A percentile compares a stretch with the other conserved stretches of the same genome.
phyloP scores from a whole-genome alignment of 768 basidiomycete genomes.

The Lactarius indigo region DNA sequence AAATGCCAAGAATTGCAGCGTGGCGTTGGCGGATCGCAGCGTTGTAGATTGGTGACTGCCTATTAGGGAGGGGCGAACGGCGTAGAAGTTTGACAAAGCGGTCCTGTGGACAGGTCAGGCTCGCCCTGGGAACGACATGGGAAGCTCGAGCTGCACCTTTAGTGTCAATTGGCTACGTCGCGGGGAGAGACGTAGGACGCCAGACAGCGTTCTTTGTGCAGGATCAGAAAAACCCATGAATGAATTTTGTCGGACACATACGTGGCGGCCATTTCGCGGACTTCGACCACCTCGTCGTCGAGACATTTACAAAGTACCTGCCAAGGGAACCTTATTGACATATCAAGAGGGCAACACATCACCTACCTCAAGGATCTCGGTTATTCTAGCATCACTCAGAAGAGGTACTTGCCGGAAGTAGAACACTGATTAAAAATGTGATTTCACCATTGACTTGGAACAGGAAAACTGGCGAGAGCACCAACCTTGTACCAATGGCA shows the following conservation, averaged over 20 bases:
- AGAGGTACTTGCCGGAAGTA: slow-evolving; percentile 89
- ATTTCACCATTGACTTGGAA: background rate
- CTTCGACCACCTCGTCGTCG: slow-evolving; percentile 85
- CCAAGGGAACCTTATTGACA: background rate
- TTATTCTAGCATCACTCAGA: slow-evolving; percentile 68
- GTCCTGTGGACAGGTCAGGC: slow-evolving; percentile 43
- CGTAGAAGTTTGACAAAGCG: slow-evolving; percentile 77
- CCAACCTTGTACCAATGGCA: slow-evolving; percentile 78
- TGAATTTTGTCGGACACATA: slow-evolving; percentile 41
- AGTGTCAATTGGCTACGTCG: slow-evolving; percentile 70
- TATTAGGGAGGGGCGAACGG: slow-evolving; percentile 59
- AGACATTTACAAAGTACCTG: slow-evolving; percentile 78
- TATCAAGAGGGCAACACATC: background rate
- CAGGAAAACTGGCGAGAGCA: background rate
- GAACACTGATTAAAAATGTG: slow-evolving; percentile 47
- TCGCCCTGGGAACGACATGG: slow-evolving; percentile 30
- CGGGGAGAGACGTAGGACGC: slow-evolving; percentile 78
- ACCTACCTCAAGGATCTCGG: slow-evolving; percentile 75
- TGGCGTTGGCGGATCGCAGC: slow-evolving; percentile 74
- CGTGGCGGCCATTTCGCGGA: slow-evolving; percentile 85
- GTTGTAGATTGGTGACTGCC: slow-evolving; percentile 64
- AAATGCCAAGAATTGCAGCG: slow-evolving; percentile 91
- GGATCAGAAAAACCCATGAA: background rate
- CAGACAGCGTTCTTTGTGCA: slow-evolving; percentile 65
- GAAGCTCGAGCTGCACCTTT: slow-evolving; percentile 44